These are phyloP conservation scores for Cytospora piceae DNA, from an alignment of 2,329 filamentous ascomycete genomes.

Conservation along the genomic window DNA sequence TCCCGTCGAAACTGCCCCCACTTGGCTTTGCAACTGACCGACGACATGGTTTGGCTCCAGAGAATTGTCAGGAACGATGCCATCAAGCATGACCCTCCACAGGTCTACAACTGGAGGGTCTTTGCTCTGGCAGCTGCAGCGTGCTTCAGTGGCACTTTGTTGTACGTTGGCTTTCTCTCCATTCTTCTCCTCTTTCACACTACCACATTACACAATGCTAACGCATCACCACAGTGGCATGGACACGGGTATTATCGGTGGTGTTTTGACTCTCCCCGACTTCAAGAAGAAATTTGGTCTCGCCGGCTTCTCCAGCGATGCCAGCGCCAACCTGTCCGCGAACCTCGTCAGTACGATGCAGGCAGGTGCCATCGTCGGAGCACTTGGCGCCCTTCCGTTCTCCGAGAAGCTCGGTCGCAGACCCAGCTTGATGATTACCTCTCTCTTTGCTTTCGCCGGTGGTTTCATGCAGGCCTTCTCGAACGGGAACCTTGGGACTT, in stretches of 20 bases:
- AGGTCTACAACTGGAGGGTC: constrained; percentile 73
- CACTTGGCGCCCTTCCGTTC: constrained; percentile 52
- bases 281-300: constrained; percentile 52
- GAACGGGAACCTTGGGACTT: constrained; percentile 58
- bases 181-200: not conserved
- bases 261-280: constrained; percentile 24
- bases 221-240: not conserved
- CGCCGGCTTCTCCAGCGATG: constrained; percentile 43
- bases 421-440: constrained; percentile 55
- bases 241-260: constrained; percentile 28
- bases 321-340: constrained; percentile 58
- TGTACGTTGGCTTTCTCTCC: not conserved
- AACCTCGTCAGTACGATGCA: constrained; percentile 66
- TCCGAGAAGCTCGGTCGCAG: constrained; percentile 59
- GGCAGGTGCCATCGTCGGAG: constrained; percentile 46
- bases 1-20: not conserved
- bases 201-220: not conserved
- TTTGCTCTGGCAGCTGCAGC: constrained; percentile 65
- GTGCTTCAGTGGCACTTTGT: constrained; percentile 36
- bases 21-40: not conserved
- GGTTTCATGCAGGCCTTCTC: constrained; percentile 64
- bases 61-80: constrained; percentile 61
- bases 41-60: constrained; percentile 25
- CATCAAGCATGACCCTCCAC: constrained; percentile 66
- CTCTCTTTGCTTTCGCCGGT: constrained; percentile 59